phyloP scores from a whole-genome alignment of 108 stramenopile species.

The Heterococcus sp. region DNA sequence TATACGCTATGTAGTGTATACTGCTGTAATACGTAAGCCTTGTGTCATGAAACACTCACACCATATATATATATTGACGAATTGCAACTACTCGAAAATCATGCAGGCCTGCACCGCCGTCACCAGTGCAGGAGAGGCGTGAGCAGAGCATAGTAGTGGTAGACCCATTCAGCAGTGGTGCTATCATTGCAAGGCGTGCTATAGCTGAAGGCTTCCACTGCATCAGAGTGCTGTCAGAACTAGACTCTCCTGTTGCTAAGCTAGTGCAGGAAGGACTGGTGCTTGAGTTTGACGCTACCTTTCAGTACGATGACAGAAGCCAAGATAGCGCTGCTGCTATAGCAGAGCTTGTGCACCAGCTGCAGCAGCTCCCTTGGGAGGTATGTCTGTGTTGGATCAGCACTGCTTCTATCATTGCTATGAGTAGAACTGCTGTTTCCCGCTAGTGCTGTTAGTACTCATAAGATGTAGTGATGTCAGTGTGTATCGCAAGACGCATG shows the following conservation, averaged over 20 bases:
- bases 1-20: too few relatives aligned
- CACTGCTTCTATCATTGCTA: too few relatives aligned
- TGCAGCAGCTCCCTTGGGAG: slow-evolving; percentile 23
- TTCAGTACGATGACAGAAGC: slow-evolving; percentile 47
- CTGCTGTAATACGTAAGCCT: too few relatives aligned
- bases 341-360: slow-evolving; percentile 9
- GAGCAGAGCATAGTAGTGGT: slow-evolving; percentile 35
- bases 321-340: slow-evolving; percentile 40
- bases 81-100: too few relatives aligned
- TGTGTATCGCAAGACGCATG: too few relatives aligned
- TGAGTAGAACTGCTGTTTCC: too few relatives aligned
- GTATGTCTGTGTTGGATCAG: too few relatives aligned
- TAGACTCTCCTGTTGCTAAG: slow-evolving; percentile 55
- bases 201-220: slow-evolving; percentile 45
- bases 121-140: not conserved
- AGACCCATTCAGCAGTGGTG: slow-evolving; percentile 51
- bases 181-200: slow-evolving; percentile 21
- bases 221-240: slow-evolving; percentile 46
- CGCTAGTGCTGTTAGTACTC: too few relatives aligned
- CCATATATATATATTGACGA: too few relatives aligned
- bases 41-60: too few relatives aligned
- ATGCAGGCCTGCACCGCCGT: not conserved
- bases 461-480: too few relatives aligned
- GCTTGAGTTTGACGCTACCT: slow-evolving; percentile 48
- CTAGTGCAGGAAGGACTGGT: slow-evolving; percentile 43